Evolutionary conservation across 139 green algal species (phyloP), one percentile per base, ranked within the genome.

Genomic region (Desmodesmus armatus): DNA sequence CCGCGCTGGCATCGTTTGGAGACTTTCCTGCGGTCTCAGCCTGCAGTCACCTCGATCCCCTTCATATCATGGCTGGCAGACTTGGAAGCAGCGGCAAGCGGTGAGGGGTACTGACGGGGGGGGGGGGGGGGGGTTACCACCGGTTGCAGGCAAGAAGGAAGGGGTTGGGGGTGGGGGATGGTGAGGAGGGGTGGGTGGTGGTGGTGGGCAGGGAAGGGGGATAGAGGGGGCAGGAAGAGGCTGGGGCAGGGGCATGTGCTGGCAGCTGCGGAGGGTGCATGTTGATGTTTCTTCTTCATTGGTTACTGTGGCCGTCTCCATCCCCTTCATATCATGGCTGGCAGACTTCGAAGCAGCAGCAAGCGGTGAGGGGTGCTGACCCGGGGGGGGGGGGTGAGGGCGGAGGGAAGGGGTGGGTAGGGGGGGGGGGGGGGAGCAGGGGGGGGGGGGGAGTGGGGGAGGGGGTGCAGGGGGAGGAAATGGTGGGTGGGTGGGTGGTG

Each of bases 291-390:
- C n/a, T n/a, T n/a, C n/a, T n/a, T n/a, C n/a, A n/a, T n/a, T n/a
- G n/a, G n/a, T n/a, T n/a, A n/a, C 82, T 15, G 40, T 70, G 2
- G 55, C 82, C 33, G 77, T 72, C 40, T 47, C 72, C 21, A 78
- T 87, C 6, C 82, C 82, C 33, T 87, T 87, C 43, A 77, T 87
- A 2, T 43, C 55, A 3, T 87, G 82, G 82, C 40, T 87, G 23
- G 82, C 82, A 11, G 71, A 82, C 47, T 31, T 87, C 31, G 82
- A 87, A 49, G 71, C 82, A 15, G 40, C 39, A 31, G 58, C 82
- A 15, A 41, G 39, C 29, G 49, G 65, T 78, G 4, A 43, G 5
- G 37, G 39, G 37, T 25, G 25, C 11, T 55, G 7, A 13, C 47
- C 7, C 9, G 47, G 7, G 13, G 7, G 47, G 7, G 13, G 13